phyloP scores from a whole-genome alignment of 495 filamentous ascomycete genomes.

The Collariella sp. region DNA sequence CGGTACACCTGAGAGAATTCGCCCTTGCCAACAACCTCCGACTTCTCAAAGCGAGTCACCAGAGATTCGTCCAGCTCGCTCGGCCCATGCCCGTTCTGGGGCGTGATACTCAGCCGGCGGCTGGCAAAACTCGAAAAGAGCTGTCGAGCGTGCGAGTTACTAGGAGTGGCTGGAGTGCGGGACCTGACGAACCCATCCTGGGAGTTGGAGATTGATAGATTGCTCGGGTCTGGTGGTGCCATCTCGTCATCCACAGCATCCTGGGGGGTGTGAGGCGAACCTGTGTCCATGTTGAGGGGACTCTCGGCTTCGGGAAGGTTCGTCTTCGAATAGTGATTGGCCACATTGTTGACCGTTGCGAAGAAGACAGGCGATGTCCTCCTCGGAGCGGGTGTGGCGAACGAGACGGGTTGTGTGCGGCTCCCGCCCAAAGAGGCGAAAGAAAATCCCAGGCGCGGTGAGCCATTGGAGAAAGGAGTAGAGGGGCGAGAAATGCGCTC shows the following conservation, averaged over 20 bases:
- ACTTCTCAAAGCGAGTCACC: slow-evolving; percentile 62
- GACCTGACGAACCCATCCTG: slow-evolving; percentile 29
- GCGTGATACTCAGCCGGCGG: slow-evolving; percentile 40
- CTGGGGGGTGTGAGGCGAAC: slow-evolving; percentile 71
- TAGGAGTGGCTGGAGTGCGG: slow-evolving; percentile 67
- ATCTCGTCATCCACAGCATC: slow-evolving; percentile 59
- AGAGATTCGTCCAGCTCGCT: slow-evolving; percentile 64
- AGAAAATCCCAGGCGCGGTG: slow-evolving; percentile 15
- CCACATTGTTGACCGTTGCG: slow-evolving; percentile 11
- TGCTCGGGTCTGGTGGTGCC: slow-evolving; percentile 72
- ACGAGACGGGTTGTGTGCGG: slow-evolving; percentile 7
- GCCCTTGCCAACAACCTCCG: slow-evolving; percentile 70
- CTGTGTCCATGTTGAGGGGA: slow-evolving; percentile 42
- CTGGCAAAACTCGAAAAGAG: slow-evolving; percentile 39
- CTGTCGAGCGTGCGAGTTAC: slow-evolving; percentile 43
- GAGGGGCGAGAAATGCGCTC: slow-evolving; percentile 15
- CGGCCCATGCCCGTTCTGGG: slow-evolving; percentile 46
- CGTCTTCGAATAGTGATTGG: slow-evolving; percentile 35
- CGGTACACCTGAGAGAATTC: slow-evolving; percentile 91
- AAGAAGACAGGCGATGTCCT: slow-evolving; percentile 9
- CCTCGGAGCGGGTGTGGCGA: slow-evolving; percentile 13
- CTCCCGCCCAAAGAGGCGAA: slow-evolving; percentile 14
- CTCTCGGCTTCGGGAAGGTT: slow-evolving; percentile 40
- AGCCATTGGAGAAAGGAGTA: slow-evolving; percentile 12
- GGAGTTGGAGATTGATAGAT: slow-evolving; percentile 60